A percentile compares a stretch with the other conserved stretches of the same genome.
phyloP scores from a whole-genome alignment of 345 rosid species.

The Tarenaya hassleriana region DNA sequence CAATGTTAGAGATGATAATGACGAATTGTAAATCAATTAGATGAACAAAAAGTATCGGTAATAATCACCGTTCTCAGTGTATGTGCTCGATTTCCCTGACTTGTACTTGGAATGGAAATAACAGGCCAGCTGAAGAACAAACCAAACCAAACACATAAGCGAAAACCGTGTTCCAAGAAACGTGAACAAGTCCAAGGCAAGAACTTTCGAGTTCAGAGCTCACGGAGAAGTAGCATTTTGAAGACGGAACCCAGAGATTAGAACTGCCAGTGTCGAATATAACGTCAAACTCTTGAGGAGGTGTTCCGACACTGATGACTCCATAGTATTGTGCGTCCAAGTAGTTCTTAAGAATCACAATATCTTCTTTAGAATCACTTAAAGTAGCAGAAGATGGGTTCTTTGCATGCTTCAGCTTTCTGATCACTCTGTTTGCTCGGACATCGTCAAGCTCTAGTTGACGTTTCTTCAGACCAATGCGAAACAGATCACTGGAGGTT shows the following conservation, averaged over 20 bases:
- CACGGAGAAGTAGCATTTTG: conserved; percentile 65
- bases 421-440: conserved; percentile 36
- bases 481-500: conserved; percentile 41
- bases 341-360: conserved; percentile 61
- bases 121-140: conserved; percentile 59
- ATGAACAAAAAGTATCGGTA: too few relatives aligned
- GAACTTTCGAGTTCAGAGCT: conserved; percentile 23
- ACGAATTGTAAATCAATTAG: too few relatives aligned
- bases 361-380: conserved; percentile 27
- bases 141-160: not conserved
- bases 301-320: conserved; percentile 67
- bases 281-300: conserved; percentile 68
- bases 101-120: conserved; percentile 68
- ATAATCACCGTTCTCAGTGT: conserved; percentile 43
- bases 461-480: conserved; percentile 62
- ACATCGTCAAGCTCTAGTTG: conserved; percentile 36
- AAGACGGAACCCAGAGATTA: conserved; percentile 83
- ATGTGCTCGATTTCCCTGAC: conserved; percentile 55
- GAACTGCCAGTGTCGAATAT: conserved; percentile 83
- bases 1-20: not conserved
- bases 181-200: not conserved
- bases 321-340: conserved; percentile 71
- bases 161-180: not conserved
- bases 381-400: conserved; percentile 4
- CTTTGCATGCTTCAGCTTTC: conserved; percentile 17